Evolutionary conservation across 106 monocot genomes (phyloP).

Genomic region (Dioscorea dumetorum): DNA sequence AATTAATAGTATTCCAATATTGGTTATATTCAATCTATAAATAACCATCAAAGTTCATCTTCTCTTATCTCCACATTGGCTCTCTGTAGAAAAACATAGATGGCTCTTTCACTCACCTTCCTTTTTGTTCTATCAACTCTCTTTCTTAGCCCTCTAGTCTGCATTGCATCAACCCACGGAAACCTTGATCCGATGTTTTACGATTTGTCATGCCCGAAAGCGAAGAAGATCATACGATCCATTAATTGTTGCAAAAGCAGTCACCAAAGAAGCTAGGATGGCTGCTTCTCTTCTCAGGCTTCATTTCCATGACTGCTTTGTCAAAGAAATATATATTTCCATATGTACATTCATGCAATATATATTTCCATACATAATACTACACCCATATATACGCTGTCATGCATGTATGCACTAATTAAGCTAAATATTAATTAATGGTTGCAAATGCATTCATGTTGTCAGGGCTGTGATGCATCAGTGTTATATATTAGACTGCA

Average conservation of each 20-base stretch:
- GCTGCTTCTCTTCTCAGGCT: slow-evolving; percentile 59
- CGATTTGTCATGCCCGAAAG: slow-evolving; percentile 48
- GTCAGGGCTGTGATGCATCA: slow-evolving; percentile 49
- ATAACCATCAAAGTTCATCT: too few species aligned
- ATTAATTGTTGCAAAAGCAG: slow-evolving; percentile 39
- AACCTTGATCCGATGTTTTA: slow-evolving; percentile 53
- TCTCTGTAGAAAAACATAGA: too few species aligned
- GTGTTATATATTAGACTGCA: slow-evolving; percentile 43
- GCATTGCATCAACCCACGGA: background rate
- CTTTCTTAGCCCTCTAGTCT: background rate
- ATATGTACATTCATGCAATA: too few species aligned
- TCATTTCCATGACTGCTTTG: slow-evolving; percentile 73
- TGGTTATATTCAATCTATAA: too few species aligned
- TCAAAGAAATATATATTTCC: too few species aligned
- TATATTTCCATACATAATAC: background rate
- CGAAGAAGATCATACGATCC: slow-evolving; percentile 39
- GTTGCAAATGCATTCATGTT: background rate
- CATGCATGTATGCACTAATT: too few species aligned
- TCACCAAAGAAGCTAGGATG: slow-evolving; percentile 50
- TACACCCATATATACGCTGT: background rate
- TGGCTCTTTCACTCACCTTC: background rate
- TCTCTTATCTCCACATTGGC: too few species aligned
- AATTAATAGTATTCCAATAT: too few species aligned
- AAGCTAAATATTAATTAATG: too few species aligned
- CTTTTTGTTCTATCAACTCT: slow-evolving; percentile 2